A percentile compares a stretch with the other conserved stretches of the same genome.
These are phyloP conservation scores for Alternaria arbusti DNA, from an alignment of 2,329 filamentous ascomycete genomes.

Conservation along the genomic window DNA sequence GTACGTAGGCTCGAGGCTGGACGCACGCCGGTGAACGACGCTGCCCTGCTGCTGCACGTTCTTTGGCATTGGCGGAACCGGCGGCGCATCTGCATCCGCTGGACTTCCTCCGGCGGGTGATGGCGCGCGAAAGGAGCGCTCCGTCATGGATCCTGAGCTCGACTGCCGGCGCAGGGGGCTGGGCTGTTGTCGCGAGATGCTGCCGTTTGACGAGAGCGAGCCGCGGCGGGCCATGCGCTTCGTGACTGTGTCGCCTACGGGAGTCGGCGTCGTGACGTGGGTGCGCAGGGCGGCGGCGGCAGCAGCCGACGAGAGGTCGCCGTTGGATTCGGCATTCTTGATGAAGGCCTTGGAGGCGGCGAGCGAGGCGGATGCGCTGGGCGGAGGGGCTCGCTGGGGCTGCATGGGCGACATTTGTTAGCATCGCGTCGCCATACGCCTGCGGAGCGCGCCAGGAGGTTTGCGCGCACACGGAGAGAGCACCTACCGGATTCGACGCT, in stretches of 20 bases:
- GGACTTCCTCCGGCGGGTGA: slow-evolving; percentile 54
- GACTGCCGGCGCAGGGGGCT: slow-evolving; percentile 53
- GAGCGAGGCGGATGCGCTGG: slow-evolving; percentile 75
- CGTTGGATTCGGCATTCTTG: slow-evolving; percentile 67
- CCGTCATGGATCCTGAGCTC: slow-evolving; percentile 83
- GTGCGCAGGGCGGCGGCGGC: slow-evolving; percentile 84
- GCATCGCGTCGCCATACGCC: slow-evolving; percentile 17
- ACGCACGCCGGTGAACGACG: slow-evolving; percentile 45
- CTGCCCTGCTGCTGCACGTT: slow-evolving; percentile 43
- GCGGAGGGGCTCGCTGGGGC: slow-evolving; percentile 49
- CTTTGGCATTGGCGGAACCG: slow-evolving; percentile 75
- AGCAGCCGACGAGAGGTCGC: slow-evolving; percentile 79
- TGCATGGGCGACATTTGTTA: slow-evolving; percentile 33
- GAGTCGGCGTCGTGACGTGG: slow-evolving; percentile 77
- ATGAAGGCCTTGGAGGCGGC: slow-evolving; percentile 84
- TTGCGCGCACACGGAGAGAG: slow-evolving; percentile 7
- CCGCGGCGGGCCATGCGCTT: slow-evolving; percentile 80
- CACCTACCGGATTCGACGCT: slow-evolving; percentile 43
- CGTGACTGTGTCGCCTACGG: slow-evolving; percentile 82
- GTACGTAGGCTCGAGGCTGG: slow-evolving; percentile 59
- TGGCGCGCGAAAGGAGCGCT: slow-evolving; percentile 83
- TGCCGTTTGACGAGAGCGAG: slow-evolving; percentile 72
- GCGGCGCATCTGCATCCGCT: slow-evolving; percentile 63
- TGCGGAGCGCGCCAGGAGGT: background rate
- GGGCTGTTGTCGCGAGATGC: slow-evolving; percentile 50